These are phyloP conservation scores for Colletotrichum navitas DNA, from an alignment of 2,329 filamentous ascomycete species.

Conservation along the genomic window DNA sequence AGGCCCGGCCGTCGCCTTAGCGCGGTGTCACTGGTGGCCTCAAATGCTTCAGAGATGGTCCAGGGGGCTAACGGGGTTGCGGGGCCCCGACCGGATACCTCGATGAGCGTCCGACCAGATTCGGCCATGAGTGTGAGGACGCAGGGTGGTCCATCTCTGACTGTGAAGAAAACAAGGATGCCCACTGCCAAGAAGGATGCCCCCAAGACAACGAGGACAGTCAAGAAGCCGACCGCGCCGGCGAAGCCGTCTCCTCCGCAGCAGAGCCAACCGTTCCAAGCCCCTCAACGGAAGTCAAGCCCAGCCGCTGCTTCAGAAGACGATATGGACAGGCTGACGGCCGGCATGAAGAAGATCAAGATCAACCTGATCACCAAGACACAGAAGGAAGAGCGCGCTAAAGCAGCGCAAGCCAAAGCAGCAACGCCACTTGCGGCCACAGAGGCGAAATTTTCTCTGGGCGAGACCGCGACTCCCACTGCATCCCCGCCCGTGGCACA, in stretches of 20 bases:
- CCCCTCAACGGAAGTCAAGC: constrained; percentile 19
- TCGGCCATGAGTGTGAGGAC: constrained; percentile 56
- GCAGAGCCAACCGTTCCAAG: constrained; percentile 9
- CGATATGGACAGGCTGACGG: constrained; percentile 67
- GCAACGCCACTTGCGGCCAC: constrained; percentile 42
- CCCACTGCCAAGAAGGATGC: constrained; percentile 59
- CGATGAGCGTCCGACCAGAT: constrained; percentile 56
- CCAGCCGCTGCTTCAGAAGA: constrained; percentile 46
- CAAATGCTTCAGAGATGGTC: constrained; percentile 30
- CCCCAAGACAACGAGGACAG: constrained; percentile 49
- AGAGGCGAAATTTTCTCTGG: constrained; percentile 15
- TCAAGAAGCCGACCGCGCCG: constrained; percentile 52
- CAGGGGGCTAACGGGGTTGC: constrained; percentile 14
- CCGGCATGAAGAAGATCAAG: constrained; percentile 72
- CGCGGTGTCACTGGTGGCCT: constrained; percentile 55
- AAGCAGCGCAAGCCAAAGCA: constrained; percentile 46
- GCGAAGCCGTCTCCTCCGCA: constrained; percentile 32
- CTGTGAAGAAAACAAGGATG: constrained; percentile 72
- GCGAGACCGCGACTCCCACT: constrained; percentile 26
- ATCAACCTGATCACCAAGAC: constrained; percentile 72
- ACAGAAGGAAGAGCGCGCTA: constrained; percentile 66
- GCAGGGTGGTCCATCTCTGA: constrained; percentile 55
- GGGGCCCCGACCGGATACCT: constrained; percentile 53
- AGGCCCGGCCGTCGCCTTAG: constrained; percentile 63
- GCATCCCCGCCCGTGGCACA: constrained; percentile 10